A percentile compares a stretch with the other conserved stretches of the same genome.
Conservation (phyloP, 179 eudicot genomes). For the Pouteria campechiana region DNA sequence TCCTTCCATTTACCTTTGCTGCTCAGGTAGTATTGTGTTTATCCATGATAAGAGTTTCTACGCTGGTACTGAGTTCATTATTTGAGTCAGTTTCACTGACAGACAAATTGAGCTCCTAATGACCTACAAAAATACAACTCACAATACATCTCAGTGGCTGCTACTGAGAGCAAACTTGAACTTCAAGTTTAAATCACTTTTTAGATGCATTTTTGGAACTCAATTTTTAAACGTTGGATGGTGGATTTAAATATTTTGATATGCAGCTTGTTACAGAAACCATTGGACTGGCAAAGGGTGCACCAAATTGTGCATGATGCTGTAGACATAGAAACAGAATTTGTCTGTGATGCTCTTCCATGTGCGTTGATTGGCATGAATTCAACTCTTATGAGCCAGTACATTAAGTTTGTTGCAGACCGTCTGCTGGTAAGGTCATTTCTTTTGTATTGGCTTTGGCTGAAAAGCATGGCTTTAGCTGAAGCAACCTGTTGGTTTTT, state of each 20-base stretch:
- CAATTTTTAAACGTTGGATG: too few relatives aligned
- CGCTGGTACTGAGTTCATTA: too few relatives aligned
- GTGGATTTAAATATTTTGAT: not conserved
- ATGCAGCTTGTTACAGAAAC: slow-evolving; percentile 37
- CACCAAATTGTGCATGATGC: slow-evolving; percentile 62
- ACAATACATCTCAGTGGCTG: too few relatives aligned
- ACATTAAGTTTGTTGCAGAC: slow-evolving; percentile 81
- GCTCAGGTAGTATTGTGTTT: too few relatives aligned
- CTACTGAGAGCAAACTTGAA: too few relatives aligned
- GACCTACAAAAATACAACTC: too few relatives aligned
- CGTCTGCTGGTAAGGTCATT: slow-evolving; percentile 44
- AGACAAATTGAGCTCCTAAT: too few relatives aligned
- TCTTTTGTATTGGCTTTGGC: not conserved
- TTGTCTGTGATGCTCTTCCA: slow-evolving; percentile 78
- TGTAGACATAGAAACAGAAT: slow-evolving; percentile 70
- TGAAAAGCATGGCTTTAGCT: not conserved
- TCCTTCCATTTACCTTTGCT: not conserved
- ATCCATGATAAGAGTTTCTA: too few relatives aligned
- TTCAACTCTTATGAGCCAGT: slow-evolving; percentile 62
- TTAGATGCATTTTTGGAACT: too few relatives aligned
- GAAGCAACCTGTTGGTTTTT: not conserved
- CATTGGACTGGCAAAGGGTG: slow-evolving; percentile 24
- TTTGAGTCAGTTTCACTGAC: too few relatives aligned
- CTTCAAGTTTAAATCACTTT: too few relatives aligned
- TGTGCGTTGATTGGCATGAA: slow-evolving; percentile 86